A percentile compares a stretch with the other conserved stretches of the same genome.
phyloP scores from a whole-genome alignment of 2,329 filamentous ascomycete species.

The Clarireedia hainanense region DNA sequence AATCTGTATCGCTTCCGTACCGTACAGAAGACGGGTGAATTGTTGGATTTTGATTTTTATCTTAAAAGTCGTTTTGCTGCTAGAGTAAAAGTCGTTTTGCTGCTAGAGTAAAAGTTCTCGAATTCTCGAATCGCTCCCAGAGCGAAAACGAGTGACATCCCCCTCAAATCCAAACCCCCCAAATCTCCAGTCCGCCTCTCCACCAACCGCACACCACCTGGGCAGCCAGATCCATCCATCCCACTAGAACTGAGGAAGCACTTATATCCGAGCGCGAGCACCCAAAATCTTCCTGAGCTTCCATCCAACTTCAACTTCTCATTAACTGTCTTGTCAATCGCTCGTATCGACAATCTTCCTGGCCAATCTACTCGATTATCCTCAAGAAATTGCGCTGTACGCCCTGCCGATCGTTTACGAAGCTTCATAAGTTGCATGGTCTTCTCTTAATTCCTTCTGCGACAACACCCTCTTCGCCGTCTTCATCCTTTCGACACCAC shows the following conservation, averaged over 20 bases:
- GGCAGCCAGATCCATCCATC: background rate
- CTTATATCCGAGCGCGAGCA: background rate
- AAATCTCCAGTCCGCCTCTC: too few relatives aligned
- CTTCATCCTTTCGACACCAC: background rate
- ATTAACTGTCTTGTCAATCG: constrained; percentile 6
- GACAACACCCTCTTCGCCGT: background rate
- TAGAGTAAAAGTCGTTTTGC: too few relatives aligned
- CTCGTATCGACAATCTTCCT: constrained; percentile 20
- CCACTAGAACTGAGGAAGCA: background rate
- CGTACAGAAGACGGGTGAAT: too few relatives aligned
- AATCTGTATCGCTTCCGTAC: too few relatives aligned
- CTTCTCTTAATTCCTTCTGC: constrained; percentile 4
- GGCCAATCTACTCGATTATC: constrained; percentile 6
- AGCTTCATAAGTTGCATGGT: constrained; percentile 21
- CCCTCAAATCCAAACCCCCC: too few relatives aligned
- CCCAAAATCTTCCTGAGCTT: background rate
- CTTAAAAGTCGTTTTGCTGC: too few relatives aligned
- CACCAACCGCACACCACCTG: background rate
- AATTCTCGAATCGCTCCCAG: too few relatives aligned
- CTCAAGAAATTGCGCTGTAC: background rate
- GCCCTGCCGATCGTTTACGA: constrained; percentile 1
- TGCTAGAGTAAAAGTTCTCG: too few relatives aligned
- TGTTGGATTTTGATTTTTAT: too few relatives aligned
- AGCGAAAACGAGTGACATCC: too few relatives aligned
- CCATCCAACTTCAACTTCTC: background rate